These are phyloP conservation scores for Coemansia sp. DNA, from an alignment of 192 early-diverging fungal species.

Conservation along the genomic window DNA sequence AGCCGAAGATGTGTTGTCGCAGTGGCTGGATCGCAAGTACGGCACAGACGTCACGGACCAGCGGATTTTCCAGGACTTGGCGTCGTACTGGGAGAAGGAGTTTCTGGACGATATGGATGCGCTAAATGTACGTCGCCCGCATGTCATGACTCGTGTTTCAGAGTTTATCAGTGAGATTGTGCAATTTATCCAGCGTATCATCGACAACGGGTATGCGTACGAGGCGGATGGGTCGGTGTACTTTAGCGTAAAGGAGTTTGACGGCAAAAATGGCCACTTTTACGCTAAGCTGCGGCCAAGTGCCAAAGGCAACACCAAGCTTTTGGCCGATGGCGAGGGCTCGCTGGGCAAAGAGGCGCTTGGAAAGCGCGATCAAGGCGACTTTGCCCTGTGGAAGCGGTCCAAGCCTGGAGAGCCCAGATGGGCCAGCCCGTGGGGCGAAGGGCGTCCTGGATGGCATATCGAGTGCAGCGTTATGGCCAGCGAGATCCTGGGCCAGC, in stretches of 20 bases:
- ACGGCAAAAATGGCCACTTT: constrained; percentile 74
- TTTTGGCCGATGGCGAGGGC: constrained; percentile 88
- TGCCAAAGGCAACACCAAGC: constrained; percentile 74
- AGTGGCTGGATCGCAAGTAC: constrained; percentile 49
- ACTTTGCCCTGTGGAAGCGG: constrained; percentile 97
- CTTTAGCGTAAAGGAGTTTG: constrained; percentile 87
- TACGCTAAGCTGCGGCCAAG: constrained; percentile 94
- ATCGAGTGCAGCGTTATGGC: constrained; percentile 99
- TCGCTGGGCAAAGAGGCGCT: constrained; percentile 64
- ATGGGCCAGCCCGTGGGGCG: constrained; percentile 91
- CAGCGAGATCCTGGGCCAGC: constrained; percentile 79
- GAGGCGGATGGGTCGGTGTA: constrained; percentile 79
- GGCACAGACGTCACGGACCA: constrained; percentile 77
- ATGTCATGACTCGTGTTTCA: constrained; percentile 88
- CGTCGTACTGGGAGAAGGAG: constrained; percentile 90
- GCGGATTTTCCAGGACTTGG: constrained; percentile 85
- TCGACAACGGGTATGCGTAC: constrained; percentile 94
- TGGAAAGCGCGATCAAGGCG: constrained; percentile 69
- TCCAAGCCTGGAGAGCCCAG: constrained; percentile 91
- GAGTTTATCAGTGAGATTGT: constrained; percentile 97
- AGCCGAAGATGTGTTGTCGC: constrained; percentile 37
- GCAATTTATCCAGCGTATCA: constrained; percentile 84
- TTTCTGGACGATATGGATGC: constrained; percentile 93
- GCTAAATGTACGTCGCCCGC: constrained; percentile 81
- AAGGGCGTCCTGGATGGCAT: constrained; percentile 97